Base-by-base conservation (phyloP, 257 asterid genomes). In the Solanum peruvianum region DNA sequence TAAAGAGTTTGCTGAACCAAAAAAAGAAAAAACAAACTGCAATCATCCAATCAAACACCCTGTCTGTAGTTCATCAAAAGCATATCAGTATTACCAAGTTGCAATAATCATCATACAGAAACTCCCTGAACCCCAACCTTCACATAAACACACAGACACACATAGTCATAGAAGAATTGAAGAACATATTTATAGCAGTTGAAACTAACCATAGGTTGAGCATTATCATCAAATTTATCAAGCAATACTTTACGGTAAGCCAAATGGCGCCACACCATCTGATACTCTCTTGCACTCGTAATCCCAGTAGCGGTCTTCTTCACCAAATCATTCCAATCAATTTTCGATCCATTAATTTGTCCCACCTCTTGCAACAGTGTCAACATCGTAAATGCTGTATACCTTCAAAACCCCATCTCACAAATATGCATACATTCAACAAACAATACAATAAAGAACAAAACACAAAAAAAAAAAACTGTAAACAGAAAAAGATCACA, bases 191-290 rank as follows among this genome's bases (percentile, higher is more conserved):
- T 13, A 75, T 45, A 33, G 9, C 15, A 45, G 64, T 78, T 44
- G 66, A 85, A 82, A 52, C 93, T 87, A 31, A 94, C 99, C 92
- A 91, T 29, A 78, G 94, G 97, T 86, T 89, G 78, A 15, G 93
- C 89, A 84, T 64, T 93, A 76, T 85, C 85, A n/a, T 90, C 93
- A 12, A 87, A 56, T 52, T 86, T 90, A 86, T 95, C 96, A 2
- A 67, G 71, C 89, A 96, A 92, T 86, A 90, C 85, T 70, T 94
- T 89, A 1, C 93, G 95, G 87, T 96, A 96, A 10, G 99, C 98
- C 87, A 96, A 91, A 91, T 94, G 96, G 64, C 99, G 96, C 98
- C 98, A 96, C 66, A 96, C 87, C 94, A 89, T 92, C 73, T 93
- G 99, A 86, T 93, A 95, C 90, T 96, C 99, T 86, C 94, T 92